Base-by-base conservation (phyloP, 2,329 filamentous ascomycete species). In the Shiraia bambusicola region DNA sequence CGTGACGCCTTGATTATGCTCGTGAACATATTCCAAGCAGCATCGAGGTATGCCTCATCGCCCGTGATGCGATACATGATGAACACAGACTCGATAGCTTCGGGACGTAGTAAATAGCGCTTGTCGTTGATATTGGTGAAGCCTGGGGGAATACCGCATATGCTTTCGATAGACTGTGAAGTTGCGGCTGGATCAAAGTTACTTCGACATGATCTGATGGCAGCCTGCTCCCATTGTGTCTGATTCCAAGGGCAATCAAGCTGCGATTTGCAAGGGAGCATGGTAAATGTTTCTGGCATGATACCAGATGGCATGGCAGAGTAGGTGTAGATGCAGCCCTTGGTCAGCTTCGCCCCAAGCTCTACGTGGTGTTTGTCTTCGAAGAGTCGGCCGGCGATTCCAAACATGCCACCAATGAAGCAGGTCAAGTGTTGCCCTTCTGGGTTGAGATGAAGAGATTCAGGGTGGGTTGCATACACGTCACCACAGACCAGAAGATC, bases 331-430 rank as follows among this genome's bases (percentile, higher is more conserved):
- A 83, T 75, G 56, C 81, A 84, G 12, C 79, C 81, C 45, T 81
- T 75, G 0, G 79, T 82, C 17, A 83, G 69, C 56, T 81, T 78
- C 34, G 71, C 70, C 15, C 78, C 81, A 28, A 83, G 72, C 1
- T 75, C 70, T 45, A 83, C 66, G 51, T 83, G 77, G 9, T 65
- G 61, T 2, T 75, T 65, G 13, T 77, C 65, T 11, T 72, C 65
- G 58, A 82, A 82, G 3, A 82, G 59, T 47, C 76, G 77, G 29
- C 79, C 76, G 6, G 77, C 81, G 1, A 83, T 64, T 0, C 73
- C 80, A 48, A 81, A 78, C 79, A 83, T 83, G 31, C 80, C 81
- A 11, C 81, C 81, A 3, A 76, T 71, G 57, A 82, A 84, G 62
- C 81, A 84, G 9, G 72, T 75, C 4, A 83, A 70, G 61, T 84